Base-by-base conservation (phyloP, 2,329 filamentous ascomycete species). In the Corinectria fuckeliana region DNA sequence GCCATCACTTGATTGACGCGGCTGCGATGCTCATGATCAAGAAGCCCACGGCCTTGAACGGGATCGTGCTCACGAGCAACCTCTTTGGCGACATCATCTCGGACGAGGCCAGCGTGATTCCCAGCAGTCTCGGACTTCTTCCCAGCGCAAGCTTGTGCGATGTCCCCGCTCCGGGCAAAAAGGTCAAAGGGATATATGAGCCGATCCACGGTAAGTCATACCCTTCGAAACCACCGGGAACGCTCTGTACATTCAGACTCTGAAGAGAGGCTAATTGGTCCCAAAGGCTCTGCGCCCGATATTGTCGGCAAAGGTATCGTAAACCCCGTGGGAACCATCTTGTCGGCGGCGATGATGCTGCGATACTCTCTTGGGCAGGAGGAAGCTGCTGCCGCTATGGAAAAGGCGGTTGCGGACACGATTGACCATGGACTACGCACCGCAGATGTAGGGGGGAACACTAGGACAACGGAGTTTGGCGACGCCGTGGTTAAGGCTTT, bases 1-100 rank as follows among this genome's bases (percentile, higher is more conserved):
- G 50, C 5, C 67, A 72, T 48, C 39, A 62, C 36, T 50, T 72
- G 14, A 65, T 66, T 4, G 69, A 72, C 42, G 64, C 49, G 3
- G 61, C 68, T 13, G 51, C 69, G 7, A 63, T 69, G 51, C 34
- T 66, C 9, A 50, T 72, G 16, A 41, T 63, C 9, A 61, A 60
- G 5, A 42, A 59, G 4, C 69, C 69, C 1, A 41, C 39, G 3
- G 26, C 16, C 2, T 28, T 72, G 14, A 71, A 72, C 41, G 68
- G 68, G 9, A 50, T 72, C n/a, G 34, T 72, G 1, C 56, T 70
- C 3, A 49, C 58, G 0, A 67, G 69, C 3, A 72, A 71, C 23
- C 64, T 68, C 52, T 70, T 71, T 49, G 69, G 69, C 1, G 69
- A 71, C 25, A 66, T 71, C 11, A 47, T 72, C 2, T 69, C 68